Conservation (phyloP, 139 green algal species). For the Auxenochlorella protothecoides region DNA sequence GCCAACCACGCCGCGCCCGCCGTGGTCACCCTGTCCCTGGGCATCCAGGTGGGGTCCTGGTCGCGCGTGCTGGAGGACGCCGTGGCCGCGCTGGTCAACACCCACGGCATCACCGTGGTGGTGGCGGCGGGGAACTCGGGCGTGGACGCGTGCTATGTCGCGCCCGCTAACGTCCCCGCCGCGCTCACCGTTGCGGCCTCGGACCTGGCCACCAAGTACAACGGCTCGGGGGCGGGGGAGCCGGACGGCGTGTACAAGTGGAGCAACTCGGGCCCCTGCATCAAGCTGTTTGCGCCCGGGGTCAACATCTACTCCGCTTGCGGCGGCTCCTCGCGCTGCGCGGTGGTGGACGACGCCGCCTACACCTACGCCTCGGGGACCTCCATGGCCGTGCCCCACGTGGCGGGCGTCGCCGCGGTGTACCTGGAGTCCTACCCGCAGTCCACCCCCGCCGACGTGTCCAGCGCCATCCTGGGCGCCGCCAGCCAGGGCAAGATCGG, state of each 20-base stretch:
- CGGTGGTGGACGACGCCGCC: conserved; percentile 1
- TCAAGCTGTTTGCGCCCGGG: conserved; percentile 42
- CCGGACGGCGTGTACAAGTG: conserved; percentile 25
- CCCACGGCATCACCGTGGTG: conserved; percentile 34
- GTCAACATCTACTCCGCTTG: conserved; percentile 38
- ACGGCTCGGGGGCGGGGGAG: conserved; percentile 4
- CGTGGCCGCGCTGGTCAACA: conserved; percentile 10
- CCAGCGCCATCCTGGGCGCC: background rate
- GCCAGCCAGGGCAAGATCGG: conserved; percentile 11
- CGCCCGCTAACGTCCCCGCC: conserved; percentile 33
- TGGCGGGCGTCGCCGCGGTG: conserved; percentile 47
- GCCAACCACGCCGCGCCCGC: conserved; percentile 37
- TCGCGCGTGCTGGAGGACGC: conserved; percentile 32
- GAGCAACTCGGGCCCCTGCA: conserved; percentile 32
- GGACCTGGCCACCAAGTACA: conserved; percentile 24
- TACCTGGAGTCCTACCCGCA: conserved; percentile 19
- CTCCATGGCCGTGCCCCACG: conserved; percentile 33
- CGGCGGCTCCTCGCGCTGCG: conserved; percentile 21
- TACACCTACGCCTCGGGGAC: conserved; percentile 28
- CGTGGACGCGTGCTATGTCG: conserved; percentile 38
- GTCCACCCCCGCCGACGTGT: conserved; percentile 8
- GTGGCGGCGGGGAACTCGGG: conserved; percentile 22
- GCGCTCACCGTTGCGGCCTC: conserved; percentile 32
- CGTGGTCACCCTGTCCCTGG: conserved; percentile 59
- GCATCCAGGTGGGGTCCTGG: conserved; percentile 36